Evolutionary conservation across 192 early-diverging fungal genomes (phyloP).

Genomic region (Umbelopsis sp.): DNA sequence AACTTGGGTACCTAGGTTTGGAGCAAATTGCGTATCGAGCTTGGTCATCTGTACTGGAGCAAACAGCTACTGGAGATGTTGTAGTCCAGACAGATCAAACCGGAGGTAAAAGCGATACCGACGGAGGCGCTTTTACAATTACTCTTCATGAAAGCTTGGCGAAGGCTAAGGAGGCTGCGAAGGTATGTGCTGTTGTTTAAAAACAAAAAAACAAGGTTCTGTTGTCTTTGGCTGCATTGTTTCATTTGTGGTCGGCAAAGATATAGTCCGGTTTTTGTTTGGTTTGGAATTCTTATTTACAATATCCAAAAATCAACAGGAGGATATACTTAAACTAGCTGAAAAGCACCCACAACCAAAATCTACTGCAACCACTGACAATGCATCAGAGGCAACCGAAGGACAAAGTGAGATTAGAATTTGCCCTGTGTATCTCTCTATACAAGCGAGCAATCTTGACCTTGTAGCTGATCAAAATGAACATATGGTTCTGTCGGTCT

Average conservation of each 20-base stretch:
- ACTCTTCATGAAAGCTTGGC: not conserved
- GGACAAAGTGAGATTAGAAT: not conserved
- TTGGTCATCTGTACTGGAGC: conserved; percentile 60
- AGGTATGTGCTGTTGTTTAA: not conserved
- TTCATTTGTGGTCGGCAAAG: not conserved
- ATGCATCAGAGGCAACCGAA: not conserved
- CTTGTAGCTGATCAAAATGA: conserved; percentile 1
- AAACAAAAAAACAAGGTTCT: too few species aligned
- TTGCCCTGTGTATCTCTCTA: conserved; percentile 9
- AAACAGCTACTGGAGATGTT: conserved; percentile 61
- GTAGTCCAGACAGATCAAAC: conserved; percentile 49
- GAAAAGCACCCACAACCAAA: not conserved
- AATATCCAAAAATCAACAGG: not conserved
- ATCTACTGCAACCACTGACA: not conserved
- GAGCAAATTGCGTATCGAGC: conserved; percentile 55
- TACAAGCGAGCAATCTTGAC: not conserved
- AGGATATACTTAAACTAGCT: not conserved
- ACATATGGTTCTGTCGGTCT: conserved; percentile 43
- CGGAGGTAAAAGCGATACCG: conserved; percentile 22
- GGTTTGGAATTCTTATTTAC: not conserved
- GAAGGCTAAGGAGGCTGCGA: not conserved
- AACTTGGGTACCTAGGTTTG: conserved; percentile 57
- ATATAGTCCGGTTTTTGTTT: not conserved
- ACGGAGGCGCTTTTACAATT: not conserved
- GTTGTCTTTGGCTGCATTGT: not conserved